Conservation (phyloP, 75 land plant genomes). For the Pinus tabuliformis region DNA sequence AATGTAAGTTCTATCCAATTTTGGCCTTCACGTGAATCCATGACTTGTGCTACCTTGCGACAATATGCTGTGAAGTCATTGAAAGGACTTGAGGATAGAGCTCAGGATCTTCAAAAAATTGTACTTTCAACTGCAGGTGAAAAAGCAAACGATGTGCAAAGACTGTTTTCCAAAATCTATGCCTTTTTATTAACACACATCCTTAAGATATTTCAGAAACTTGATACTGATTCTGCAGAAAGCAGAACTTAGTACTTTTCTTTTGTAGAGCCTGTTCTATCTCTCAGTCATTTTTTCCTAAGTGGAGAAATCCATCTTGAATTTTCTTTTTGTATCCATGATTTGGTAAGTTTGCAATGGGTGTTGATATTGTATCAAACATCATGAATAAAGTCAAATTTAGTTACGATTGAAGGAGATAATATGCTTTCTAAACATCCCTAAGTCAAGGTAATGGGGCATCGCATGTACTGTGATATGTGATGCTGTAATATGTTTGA, state of each 20-base stretch:
- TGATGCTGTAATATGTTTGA: too few species aligned
- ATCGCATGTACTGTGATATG: too few species aligned
- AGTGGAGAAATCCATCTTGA: neutral
- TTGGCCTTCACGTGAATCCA: neutral
- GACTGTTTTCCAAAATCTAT: neutral
- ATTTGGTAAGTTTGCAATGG: neutral
- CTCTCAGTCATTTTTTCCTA: neutral
- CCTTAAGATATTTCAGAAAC: neutral
- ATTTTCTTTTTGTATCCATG: neutral
- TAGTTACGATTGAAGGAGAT: too few species aligned
- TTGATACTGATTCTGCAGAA: neutral
- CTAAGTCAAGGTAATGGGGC: too few species aligned
- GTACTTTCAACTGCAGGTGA: neutral
- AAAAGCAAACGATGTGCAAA: slow-evolving; percentile 2
- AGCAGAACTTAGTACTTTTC: neutral
- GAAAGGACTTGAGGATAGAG: neutral
- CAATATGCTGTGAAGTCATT: slow-evolving; percentile 1
- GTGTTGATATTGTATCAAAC: too few species aligned
- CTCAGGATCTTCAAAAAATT: neutral
- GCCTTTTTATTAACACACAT: neutral
- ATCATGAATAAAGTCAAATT: too few species aligned
- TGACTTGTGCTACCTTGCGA: neutral
- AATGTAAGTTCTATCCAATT: neutral
- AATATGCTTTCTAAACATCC: too few species aligned
- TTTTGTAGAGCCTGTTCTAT: neutral